Base-by-base conservation (phyloP, 345 rosid species). In the Orychophragmus violaceus region DNA sequence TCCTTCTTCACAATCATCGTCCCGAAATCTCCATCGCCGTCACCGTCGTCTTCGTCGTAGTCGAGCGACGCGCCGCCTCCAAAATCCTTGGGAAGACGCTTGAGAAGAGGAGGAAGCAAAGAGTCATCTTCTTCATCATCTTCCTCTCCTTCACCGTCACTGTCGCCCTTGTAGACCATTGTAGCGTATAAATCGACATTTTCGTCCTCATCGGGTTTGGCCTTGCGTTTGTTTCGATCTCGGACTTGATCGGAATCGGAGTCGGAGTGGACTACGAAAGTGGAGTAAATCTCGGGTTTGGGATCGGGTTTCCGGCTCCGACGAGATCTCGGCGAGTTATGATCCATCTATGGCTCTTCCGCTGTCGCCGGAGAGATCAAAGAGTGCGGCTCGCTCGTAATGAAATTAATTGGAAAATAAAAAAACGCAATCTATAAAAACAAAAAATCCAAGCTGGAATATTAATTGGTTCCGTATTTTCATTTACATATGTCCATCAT, bases 11-110 rank as follows among this genome's bases (percentile, higher is more conserved):
- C 84, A 25, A 93, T 87, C 97, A 93, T 82, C 0, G 98, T 93
- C 18, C 93, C 88, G 46, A 83, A 93, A 63, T 87, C 96, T 8
- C 71, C 82, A 3, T 25, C 59, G 3, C 9, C 78, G 1, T 63
- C 77, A 5, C 69, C 69, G 67, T 78, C 85, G 48, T 71, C 85
- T 0, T 81, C 79, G 64, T 83, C 95, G 71, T 78, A 86, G 71
- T 82, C 87, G 18, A 76, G 39, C 12, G 84, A 68, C 39, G 81
- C 70, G 19, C 82, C 88, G 29, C 94, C 91, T 0, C 95, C 99
- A 64, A 90, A 88, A 75, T 88, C 97, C 53, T 88, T 94, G 42
- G 96, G 93, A 5, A 94, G 89, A 74, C 84, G 91, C 64, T 85
- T 87, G 76, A 94, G 89, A 8, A 94, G 96, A 13, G 89, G 93